Evolutionary conservation across 805 yeast genomes (phyloP).

Genomic region (Starmerella apis): DNA sequence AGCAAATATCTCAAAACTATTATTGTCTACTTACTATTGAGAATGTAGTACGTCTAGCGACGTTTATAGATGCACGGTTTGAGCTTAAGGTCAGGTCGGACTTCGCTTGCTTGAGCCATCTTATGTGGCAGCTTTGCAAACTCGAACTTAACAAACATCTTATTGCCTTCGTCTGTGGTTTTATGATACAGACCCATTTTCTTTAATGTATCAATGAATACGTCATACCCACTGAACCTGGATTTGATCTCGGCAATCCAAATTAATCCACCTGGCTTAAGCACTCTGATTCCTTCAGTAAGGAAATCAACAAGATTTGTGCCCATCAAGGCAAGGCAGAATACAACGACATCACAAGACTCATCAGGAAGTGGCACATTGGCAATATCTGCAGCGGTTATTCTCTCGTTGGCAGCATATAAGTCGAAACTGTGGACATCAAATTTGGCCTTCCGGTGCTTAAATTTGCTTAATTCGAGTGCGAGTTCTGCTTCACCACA

Average conservation of each 20-base stretch:
- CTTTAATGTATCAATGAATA: conserved; percentile 70
- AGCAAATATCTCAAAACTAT: no score
- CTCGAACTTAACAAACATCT: conserved; percentile 91
- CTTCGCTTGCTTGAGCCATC: conserved; percentile 42
- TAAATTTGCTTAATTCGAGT: conserved; percentile 30
- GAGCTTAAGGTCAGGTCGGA: conserved; percentile 52
- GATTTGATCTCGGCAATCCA: conserved; percentile 98
- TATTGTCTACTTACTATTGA: no score
- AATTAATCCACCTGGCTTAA: conserved; percentile 83
- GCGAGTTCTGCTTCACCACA: conserved; percentile 95
- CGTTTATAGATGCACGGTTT: conserved; percentile 90
- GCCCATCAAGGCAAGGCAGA: conserved; percentile 94
- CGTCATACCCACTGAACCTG: conserved; percentile 46
- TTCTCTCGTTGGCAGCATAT: conserved; percentile 74
- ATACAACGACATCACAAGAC: conserved; percentile 78
- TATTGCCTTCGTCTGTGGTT: conserved; percentile 73
- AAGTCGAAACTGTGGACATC: conserved; percentile 84
- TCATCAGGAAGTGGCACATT: conserved; percentile 74
- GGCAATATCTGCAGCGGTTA: conserved; percentile 93
- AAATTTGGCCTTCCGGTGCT: conserved; percentile 33
- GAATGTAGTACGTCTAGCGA: no score
- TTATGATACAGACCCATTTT: conserved; percentile 74
- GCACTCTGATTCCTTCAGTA: conserved; percentile 74
- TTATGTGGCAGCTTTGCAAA: conserved; percentile 61
- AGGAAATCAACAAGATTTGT: conserved; percentile 89